These are phyloP conservation scores for Fusarium sp. DNA, from an alignment of 2,329 filamentous ascomycete genomes.

Conservation along the genomic window DNA sequence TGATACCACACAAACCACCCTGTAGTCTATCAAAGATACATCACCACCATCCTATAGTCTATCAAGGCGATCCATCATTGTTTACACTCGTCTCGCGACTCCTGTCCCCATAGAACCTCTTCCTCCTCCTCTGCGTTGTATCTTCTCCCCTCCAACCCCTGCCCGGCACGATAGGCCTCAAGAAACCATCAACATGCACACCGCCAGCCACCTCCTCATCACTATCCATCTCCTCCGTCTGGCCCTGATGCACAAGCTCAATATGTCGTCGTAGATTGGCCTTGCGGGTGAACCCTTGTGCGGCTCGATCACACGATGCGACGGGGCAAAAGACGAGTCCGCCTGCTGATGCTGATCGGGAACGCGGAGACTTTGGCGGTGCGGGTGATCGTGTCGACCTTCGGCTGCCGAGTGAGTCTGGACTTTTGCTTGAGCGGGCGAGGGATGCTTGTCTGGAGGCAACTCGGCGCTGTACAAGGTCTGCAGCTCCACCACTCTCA, in stretches of 20 bases:
- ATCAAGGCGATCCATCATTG: conserved; percentile 22
- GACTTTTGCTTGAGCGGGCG: conserved; percentile 42
- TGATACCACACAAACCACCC: background rate
- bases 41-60: background rate
- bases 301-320: conserved; percentile 50
- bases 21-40: background rate
- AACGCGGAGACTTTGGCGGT: conserved; percentile 29
- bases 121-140: conserved; percentile 43
- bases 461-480: conserved; percentile 45
- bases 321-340: conserved; percentile 53
- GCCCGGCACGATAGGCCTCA: conserved; percentile 65
- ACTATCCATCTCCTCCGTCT: conserved; percentile 51
- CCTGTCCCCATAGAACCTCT: conserved; percentile 41
- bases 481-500: conserved; percentile 42
- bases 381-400: conserved; percentile 36
- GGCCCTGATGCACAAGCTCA: conserved; percentile 53
- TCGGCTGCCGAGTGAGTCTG: conserved; percentile 36
- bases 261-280: conserved; percentile 54
- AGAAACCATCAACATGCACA: conserved; percentile 76
- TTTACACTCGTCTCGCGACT: conserved; percentile 28
- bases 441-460: conserved; percentile 48
- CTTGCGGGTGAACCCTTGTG: conserved; percentile 50
- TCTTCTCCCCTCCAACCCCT: conserved; percentile 61
- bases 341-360: conserved; percentile 47
- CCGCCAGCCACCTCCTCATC: conserved; percentile 69